Evolutionary conservation across 768 basidiomycete species (phyloP).

Genomic region (Serpula lacrymans): DNA sequence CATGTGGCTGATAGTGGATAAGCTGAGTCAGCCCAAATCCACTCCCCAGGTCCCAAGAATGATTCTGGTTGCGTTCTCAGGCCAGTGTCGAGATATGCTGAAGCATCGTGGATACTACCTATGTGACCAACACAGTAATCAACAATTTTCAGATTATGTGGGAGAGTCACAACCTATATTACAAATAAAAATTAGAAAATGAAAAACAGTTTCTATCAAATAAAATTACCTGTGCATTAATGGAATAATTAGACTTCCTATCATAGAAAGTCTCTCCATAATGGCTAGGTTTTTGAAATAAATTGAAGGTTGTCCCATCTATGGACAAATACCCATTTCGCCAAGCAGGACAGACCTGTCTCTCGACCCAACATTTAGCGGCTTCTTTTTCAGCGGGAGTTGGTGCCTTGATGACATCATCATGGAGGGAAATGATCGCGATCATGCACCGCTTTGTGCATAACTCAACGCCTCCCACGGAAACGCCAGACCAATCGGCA

Average conservation of each 20-base stretch:
- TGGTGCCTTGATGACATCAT: not conserved
- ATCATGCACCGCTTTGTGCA: slow-evolving; percentile 22
- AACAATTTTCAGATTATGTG: slow-evolving; percentile 22
- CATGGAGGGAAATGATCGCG: no score
- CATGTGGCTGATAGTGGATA: no score
- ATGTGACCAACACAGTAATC: slow-evolving; percentile 28
- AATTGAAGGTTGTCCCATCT: slow-evolving; percentile 19
- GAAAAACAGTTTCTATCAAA: no score
- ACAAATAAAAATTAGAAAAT: not conserved
- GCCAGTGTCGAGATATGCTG: no score
- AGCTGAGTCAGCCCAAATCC: no score
- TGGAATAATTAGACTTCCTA: no score
- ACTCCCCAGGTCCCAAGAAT: no score
- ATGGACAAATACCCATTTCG: slow-evolving; percentile 16
- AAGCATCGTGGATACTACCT: slow-evolving; percentile 32
- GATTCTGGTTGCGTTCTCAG: no score
- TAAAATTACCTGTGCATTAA: no score
- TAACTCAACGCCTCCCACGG: slow-evolving; percentile 26
- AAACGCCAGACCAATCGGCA: slow-evolving; percentile 22
- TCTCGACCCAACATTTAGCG: slow-evolving; percentile 20
- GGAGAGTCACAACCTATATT: slow-evolving; percentile 12
- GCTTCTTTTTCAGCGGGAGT: slow-evolving; percentile 7
- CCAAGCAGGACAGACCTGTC: slow-evolving; percentile 16
- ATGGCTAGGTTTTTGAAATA: no score
- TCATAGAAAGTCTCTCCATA: no score